phyloP scores from a whole-genome alignment of 768 basidiomycete species.

The Coprinellus aureogranulatus region DNA sequence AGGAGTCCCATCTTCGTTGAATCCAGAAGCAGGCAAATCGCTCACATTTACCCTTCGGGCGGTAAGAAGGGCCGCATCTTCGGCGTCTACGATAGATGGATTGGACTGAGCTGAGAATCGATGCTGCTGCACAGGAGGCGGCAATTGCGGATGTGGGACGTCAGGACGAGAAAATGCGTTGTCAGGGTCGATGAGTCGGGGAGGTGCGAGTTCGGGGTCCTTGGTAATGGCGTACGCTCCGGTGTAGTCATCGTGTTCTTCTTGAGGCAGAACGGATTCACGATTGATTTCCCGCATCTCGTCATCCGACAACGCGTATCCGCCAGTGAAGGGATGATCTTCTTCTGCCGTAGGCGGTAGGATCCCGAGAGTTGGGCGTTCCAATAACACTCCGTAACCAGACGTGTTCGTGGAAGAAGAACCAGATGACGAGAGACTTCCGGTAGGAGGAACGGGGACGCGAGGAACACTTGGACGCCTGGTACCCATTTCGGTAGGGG shows the following conservation, averaged over 20 bases:
- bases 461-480: constrained; percentile 15
- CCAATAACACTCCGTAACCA: constrained; percentile 42
- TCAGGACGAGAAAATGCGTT: constrained; percentile 18
- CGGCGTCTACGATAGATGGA: constrained; percentile 31
- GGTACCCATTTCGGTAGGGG: constrained; percentile 11
- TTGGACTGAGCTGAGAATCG: constrained; percentile 27
- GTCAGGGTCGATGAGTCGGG: constrained; percentile 34
- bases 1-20: constrained; percentile 12
- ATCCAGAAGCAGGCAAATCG: constrained; percentile 30
- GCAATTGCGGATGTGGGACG: constrained; percentile 12
- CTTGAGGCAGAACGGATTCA: constrained; percentile 30
- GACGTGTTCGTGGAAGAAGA: constrained; percentile 44
- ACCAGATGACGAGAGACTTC: constrained; percentile 37
- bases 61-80: constrained; percentile 48
- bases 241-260: constrained; percentile 22
- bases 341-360: constrained; percentile 31
- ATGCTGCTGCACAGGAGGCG: constrained; percentile 22
- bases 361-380: constrained; percentile 40
- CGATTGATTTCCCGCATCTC: constrained; percentile 37
- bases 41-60: constrained; percentile 49
- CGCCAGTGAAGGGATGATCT: constrained; percentile 29
- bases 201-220: constrained; percentile 24
- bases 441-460: constrained; percentile 41
- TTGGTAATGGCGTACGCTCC: constrained; percentile 30
- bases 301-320: constrained; percentile 30